phyloP scores from a whole-genome alignment of 305 asterid species.

The Fraxinus dipetala region DNA sequence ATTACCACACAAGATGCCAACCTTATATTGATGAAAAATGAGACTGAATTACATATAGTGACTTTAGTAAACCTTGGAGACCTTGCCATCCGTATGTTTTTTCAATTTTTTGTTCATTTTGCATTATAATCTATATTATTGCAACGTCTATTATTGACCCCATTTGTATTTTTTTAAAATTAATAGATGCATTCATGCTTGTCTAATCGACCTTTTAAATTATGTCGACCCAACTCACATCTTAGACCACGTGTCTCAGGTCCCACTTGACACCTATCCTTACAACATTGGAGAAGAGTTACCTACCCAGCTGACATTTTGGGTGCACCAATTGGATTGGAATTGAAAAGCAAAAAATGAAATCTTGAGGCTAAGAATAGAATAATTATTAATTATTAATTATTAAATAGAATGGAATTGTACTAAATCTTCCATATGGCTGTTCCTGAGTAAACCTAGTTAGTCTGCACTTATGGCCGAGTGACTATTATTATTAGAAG shows the following conservation, averaged over 20 bases:
- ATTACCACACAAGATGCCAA: background rate
- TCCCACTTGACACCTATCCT: background rate
- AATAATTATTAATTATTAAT: no score
- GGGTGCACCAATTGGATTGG: background rate
- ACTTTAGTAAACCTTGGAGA: background rate
- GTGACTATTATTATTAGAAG: background rate
- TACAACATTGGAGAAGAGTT: background rate
- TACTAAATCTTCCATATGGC: background rate
- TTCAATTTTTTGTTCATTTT: background rate
- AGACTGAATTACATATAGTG: background rate
- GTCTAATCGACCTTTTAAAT: background rate
- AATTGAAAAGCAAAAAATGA: background rate
- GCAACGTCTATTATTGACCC: background rate
- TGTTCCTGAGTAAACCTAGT: background rate
- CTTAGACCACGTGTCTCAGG: background rate
- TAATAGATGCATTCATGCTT: background rate
- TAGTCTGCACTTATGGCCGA: background rate
- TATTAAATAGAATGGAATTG: background rate
- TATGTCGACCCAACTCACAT: background rate
- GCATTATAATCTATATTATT: background rate
- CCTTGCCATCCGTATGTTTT: background rate
- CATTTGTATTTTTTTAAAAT: background rate
- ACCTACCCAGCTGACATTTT: background rate
- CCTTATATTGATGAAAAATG: background rate
- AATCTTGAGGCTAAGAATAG: background rate